Conservation (phyloP, 1,139 yeast genomes). For the Diutina ranongensis region DNA sequence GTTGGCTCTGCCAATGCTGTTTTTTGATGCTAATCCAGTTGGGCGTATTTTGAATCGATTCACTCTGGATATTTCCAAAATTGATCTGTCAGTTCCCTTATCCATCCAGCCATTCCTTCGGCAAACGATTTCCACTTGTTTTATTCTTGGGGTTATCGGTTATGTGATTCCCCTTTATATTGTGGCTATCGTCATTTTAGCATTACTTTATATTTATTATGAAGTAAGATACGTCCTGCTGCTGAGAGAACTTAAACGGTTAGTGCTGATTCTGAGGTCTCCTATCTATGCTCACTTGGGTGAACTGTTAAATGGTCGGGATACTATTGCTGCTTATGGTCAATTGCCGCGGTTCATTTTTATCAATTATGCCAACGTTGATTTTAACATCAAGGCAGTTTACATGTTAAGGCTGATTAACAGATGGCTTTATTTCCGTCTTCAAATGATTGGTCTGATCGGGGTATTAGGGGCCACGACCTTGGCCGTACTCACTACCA, state of each 20-base stretch:
- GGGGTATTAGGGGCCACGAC: constrained; percentile 50
- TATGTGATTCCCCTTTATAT: constrained; percentile 40
- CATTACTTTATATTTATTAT: constrained; percentile 38
- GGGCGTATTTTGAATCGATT: constrained; percentile 35
- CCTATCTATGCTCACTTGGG: constrained; percentile 58
- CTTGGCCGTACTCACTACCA: constrained; percentile 28
- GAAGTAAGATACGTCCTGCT: constrained; percentile 41
- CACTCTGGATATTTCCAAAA: constrained; percentile 55
- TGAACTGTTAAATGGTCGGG: constrained; percentile 49
- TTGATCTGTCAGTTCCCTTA: constrained; percentile 44
- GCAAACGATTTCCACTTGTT: constrained; percentile 36
- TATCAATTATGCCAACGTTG: constrained; percentile 47
- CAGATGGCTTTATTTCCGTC: constrained; percentile 64
- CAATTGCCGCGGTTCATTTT: constrained; percentile 42
- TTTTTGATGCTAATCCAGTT: constrained; percentile 21
- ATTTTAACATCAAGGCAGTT: constrained; percentile 49
- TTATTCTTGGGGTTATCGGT: constrained; percentile 26
- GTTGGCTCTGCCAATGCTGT: constrained; percentile 20
- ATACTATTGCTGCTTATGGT: constrained; percentile 45
- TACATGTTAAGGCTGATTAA: constrained; percentile 46
- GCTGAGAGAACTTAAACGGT: constrained; percentile 46
- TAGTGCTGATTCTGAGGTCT: constrained; percentile 38
- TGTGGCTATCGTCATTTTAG: constrained; percentile 26
- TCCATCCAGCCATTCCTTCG: constrained; percentile 27
- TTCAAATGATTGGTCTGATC: constrained; percentile 57